Conservation (phyloP, 768 basidiomycete species). For the Psilocybe azurescens region DNA sequence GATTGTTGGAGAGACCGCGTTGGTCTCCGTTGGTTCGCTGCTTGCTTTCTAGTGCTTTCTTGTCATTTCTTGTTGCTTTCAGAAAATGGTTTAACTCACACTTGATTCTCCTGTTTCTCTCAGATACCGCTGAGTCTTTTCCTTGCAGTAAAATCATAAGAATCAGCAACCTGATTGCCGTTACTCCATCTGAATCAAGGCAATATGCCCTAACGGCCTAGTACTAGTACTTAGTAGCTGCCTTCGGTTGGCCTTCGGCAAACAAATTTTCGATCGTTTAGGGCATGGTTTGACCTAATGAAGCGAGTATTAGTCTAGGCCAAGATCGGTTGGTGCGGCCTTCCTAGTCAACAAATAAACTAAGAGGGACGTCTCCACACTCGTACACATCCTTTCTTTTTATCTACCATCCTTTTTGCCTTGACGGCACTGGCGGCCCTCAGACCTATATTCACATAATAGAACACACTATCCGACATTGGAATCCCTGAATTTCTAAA, state of each 20-base stretch:
- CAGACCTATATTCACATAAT: not conserved
- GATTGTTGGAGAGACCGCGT: too few species aligned
- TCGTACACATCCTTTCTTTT: not conserved
- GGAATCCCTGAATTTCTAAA: not conserved
- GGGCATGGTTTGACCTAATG: conserved; percentile 11
- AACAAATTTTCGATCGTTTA: conserved; percentile 1
- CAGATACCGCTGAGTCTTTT: too few species aligned
- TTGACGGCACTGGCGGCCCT: conserved; percentile 15
- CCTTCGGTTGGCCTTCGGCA: not conserved
- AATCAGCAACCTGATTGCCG: too few species aligned
- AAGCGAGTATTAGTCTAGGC: conserved; percentile 3
- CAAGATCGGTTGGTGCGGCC: conserved; percentile 5
- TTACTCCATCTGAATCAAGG: not conserved
- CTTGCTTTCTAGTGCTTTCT: too few species aligned
- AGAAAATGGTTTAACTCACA: too few species aligned
- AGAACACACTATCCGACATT: not conserved
- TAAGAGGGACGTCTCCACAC: too few species aligned
- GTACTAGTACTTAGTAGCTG: not conserved
- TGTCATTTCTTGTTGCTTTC: too few species aligned
- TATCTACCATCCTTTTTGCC: not conserved
- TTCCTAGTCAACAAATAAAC: not conserved
- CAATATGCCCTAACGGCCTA: not conserved
- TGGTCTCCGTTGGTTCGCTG: too few species aligned
- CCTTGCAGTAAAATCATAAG: too few species aligned
- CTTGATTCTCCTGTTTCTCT: too few species aligned